phyloP scores from a whole-genome alignment of 805 yeast species.

The Wickerhamiella qilinensis region DNA sequence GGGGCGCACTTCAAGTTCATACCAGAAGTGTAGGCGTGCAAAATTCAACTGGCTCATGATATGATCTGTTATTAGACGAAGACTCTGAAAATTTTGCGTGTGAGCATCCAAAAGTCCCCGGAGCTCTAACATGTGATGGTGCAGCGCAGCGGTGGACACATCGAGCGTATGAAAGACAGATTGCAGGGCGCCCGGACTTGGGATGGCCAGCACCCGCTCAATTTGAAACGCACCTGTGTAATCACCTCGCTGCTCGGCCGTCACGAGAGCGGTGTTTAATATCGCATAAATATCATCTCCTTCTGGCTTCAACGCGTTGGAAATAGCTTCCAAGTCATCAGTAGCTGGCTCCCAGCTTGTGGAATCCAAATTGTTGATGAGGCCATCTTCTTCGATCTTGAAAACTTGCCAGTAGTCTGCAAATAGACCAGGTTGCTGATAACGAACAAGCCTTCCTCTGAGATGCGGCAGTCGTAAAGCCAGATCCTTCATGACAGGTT shows the following conservation, averaged over 20 bases:
- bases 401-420: conserved; percentile 22
- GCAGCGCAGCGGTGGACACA: too few relatives aligned
- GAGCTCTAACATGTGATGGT: background rate
- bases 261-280: conserved; percentile 5
- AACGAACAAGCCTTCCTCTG: conserved; percentile 10
- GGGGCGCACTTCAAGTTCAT: conserved; percentile 13
- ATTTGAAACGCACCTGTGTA: background rate
- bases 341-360: conserved; percentile 1
- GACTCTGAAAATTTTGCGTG: background rate
- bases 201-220: background rate
- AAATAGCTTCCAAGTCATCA: background rate
- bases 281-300: background rate
- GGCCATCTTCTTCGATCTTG: conserved; percentile 17
- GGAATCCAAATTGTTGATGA: conserved; percentile 15
- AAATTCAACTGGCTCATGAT: background rate
- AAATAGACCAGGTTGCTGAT: conserved; percentile 9
- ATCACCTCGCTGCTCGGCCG: conserved; percentile 11
- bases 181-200: background rate
- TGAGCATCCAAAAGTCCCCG: background rate
- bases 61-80: background rate
- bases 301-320: background rate
- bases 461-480: conserved; percentile 13
- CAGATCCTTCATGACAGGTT: conserved; percentile 20
- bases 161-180: background rate
- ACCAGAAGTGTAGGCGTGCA: conserved; percentile 11